Base-by-base conservation (phyloP, 768 basidiomycete genomes). In the Pisolithus albus region DNA sequence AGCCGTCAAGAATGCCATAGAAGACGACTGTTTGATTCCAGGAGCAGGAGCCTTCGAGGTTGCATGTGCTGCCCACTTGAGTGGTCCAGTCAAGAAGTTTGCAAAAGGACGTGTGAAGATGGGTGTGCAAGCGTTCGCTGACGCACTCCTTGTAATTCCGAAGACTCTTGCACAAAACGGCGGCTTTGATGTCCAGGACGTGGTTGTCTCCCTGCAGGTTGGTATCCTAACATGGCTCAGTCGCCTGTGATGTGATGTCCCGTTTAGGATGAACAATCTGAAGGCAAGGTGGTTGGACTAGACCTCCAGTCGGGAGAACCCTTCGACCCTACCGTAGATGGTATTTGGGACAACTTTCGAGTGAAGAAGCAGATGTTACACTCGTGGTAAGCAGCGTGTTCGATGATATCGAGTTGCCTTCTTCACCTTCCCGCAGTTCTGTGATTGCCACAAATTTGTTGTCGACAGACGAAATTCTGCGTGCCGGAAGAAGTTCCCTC, bases 321-420 rank as follows among this genome's bases (percentile, higher is more conserved):
- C 1, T 88, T 95, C 64, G 95, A 99, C 64, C 96, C 96, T 19
- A 90, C 90, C 9, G 84, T 91, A 5, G 88, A 93, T 64, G 96
- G 96, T 36, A 84, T 99, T 24, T 99, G 94, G 94, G 96, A 99
- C 67, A 98, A 97, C 72, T 98, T 96, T 66, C 78, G 96, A 58
- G 96, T 99, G 54, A 99, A 99, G 76, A 78, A 95, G 54, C 96
- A 99, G 66, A 96, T 99, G 92, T 72, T 99, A 43, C 94, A 97
- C 65, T 95, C 92, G 63, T 91, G 90, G 92, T 93, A 59, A 65
- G 83, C 72, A 24, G 38, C 24, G 34, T 53, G 50, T 40, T 23
- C 52, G 41, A 48, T 55, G 34, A 50, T 56, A 49, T 48, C 50
- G 54, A 50, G 57, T 53, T 52, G 49, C 57, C 53, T 61, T 62